Conservation (phyloP, 2,329 filamentous ascomycete genomes). For the Calonectria hongkongensis region DNA sequence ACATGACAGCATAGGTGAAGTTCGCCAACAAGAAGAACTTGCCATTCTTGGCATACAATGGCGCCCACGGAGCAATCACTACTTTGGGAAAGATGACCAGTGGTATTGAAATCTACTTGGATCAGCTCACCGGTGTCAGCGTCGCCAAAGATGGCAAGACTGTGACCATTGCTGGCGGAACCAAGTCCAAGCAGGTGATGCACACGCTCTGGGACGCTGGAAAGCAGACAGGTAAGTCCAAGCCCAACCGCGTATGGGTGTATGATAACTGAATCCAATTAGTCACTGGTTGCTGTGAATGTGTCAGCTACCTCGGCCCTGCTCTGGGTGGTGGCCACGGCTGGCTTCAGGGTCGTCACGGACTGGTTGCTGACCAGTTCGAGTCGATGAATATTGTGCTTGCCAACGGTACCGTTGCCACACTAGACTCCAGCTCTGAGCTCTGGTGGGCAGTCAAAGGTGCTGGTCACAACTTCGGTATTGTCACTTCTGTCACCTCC, state of each 20-base stretch:
- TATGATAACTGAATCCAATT: background rate
- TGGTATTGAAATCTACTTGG: constrained; percentile 71
- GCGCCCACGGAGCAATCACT: constrained; percentile 70
- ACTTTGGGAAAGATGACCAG: constrained; percentile 68
- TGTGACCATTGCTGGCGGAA: constrained; percentile 69
- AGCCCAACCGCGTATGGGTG: too few relatives aligned
- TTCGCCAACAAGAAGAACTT: constrained; percentile 68
- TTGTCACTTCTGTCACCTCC: constrained; percentile 56
- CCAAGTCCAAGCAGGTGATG: constrained; percentile 65
- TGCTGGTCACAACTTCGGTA: constrained; percentile 60
- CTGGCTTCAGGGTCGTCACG: constrained; percentile 55
- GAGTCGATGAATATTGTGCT: constrained; percentile 58
- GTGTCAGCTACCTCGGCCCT: constrained; percentile 56
- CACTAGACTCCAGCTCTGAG: constrained; percentile 52
- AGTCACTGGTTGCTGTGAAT: constrained; percentile 54
- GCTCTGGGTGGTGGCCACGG: constrained; percentile 58
- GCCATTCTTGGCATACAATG: constrained; percentile 72
- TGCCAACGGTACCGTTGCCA: constrained; percentile 54
- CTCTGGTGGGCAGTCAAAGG: constrained; percentile 61
- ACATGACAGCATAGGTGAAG: constrained; percentile 51
- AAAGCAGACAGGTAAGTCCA: constrained; percentile 67
- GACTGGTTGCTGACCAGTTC: constrained; percentile 59
- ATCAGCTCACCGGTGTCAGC: constrained; percentile 64
- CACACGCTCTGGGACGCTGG: constrained; percentile 69
- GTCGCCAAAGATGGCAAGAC: constrained; percentile 65